Evolutionary conservation across 805 yeast genomes (phyloP), one percentile per base, ranked within the genome.

Genomic region (Kurtzmaniella fragi): DNA sequence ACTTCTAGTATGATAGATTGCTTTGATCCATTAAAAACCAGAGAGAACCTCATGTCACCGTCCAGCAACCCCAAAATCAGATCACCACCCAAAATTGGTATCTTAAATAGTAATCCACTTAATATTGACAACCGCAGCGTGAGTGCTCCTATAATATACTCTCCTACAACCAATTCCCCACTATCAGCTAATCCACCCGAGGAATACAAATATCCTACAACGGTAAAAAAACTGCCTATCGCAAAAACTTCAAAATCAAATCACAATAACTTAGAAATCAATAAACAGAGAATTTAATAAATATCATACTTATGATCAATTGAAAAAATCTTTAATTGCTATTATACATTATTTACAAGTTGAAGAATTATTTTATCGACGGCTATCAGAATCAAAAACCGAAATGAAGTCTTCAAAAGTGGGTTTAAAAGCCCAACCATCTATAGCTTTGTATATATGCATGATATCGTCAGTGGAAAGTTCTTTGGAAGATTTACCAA

Each of bases 391-490:
- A 29, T 36, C 39, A 10, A 17, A 12, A 4, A 36, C 17, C 15
- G 15, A 25, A 5, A 36, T 11, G 12, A 28, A 29, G 12, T 36
- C 39, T 13, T 31, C 39, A 28, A 14, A 31, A 12, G 53, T 40
- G 4, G 95, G 97, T 57, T 82, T 88, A 67, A 89, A 91, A 0
- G 97, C 93, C 98, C 97, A 91, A 11, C 61, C 52, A 31, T 67
- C 70, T 53, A 82, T 87, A 2, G 62, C 67, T 3, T 73, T 59
- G 8, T 79, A 67, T 5, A 90, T 53, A 5, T 56, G 47, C 5
- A 66, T 42, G 43, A 82, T 65, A n/a, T 88, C 91, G 1, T 73
- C 75, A 2, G 63, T 53, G 0, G 78, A 64, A 34, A 89, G 61
- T 3, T 73, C 71, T 12, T 62, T 57, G 1, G 82, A 73, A 3